Conservation (phyloP, 2,329 filamentous ascomycete genomes). For the Pyrenochaeta sp. region DNA sequence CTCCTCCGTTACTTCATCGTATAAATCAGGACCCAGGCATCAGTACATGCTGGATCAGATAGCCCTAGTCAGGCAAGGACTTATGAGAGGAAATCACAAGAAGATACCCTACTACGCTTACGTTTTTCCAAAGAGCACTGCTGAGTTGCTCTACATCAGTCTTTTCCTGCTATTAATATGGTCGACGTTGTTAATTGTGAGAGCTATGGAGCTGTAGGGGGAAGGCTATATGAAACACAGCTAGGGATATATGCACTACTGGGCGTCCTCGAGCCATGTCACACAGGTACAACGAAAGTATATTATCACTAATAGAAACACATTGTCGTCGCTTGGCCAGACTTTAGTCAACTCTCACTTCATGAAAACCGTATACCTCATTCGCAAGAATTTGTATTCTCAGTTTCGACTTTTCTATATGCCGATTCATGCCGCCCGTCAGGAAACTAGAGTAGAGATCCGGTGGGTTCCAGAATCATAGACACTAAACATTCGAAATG, state of each 20-base stretch:
- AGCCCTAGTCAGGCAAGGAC: too few species aligned
- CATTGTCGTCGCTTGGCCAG: not conserved
- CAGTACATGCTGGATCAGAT: too few species aligned
- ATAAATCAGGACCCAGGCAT: too few species aligned
- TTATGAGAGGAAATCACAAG: too few species aligned
- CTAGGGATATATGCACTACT: not conserved
- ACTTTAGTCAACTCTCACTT: not conserved
- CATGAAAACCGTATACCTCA: not conserved
- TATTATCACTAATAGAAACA: not conserved
- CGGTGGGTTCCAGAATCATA: slow-evolving; percentile 23
- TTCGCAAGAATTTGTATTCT: slow-evolving; percentile 1
- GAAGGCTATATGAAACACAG: too few species aligned
- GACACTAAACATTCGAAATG: slow-evolving; percentile 32
- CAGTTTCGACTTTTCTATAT: slow-evolving; percentile 17
- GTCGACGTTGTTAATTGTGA: too few species aligned
- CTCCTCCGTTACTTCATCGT: too few species aligned
- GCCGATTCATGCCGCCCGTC: slow-evolving; percentile 14
- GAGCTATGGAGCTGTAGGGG: too few species aligned
- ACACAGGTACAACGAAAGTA: not conserved
- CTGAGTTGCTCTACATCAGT: too few species aligned
- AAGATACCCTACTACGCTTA: too few species aligned
- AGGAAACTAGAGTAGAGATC: not conserved
- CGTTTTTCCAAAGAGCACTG: too few species aligned
- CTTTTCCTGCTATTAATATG: too few species aligned
- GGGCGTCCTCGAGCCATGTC: not conserved